These are phyloP conservation scores for Cyclotella kingstonii DNA, from an alignment of 108 stramenopile species.

Conservation along the genomic window DNA sequence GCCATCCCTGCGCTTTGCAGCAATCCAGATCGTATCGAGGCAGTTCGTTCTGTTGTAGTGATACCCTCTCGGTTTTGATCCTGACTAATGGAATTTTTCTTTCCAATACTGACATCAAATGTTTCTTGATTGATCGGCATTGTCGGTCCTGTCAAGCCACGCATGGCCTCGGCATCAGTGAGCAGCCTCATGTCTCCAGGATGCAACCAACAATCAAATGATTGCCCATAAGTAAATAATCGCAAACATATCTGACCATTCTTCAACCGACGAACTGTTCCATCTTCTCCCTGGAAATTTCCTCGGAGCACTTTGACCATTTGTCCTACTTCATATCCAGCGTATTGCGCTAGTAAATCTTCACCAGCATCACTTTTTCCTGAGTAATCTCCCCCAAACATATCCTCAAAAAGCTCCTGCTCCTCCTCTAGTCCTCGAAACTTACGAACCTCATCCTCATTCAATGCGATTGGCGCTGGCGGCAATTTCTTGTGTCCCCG, in stretches of 20 bases:
- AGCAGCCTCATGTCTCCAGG: slow-evolving; percentile 73
- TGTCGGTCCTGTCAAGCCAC: slow-evolving; percentile 65
- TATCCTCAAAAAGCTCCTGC: slow-evolving; percentile 49
- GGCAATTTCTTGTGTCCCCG: slow-evolving; percentile 78
- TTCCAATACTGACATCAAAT: slow-evolving; percentile 53
- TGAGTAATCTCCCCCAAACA: slow-evolving; percentile 46
- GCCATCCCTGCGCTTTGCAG: slow-evolving; percentile 38
- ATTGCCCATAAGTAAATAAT: slow-evolving; percentile 77
- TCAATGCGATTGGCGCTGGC: slow-evolving; percentile 66
- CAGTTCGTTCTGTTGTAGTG: slow-evolving; percentile 3
- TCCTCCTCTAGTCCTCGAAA: slow-evolving; percentile 77
- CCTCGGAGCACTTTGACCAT: slow-evolving; percentile 76
- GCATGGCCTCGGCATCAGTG: slow-evolving; percentile 57
- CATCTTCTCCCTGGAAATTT: slow-evolving; percentile 74
- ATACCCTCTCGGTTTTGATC: slow-evolving; percentile 9
- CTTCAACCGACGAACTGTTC: slow-evolving; percentile 68
- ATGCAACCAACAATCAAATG: slow-evolving; percentile 77
- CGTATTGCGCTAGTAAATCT: slow-evolving; percentile 59
- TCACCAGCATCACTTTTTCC: slow-evolving; percentile 43
- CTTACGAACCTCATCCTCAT: slow-evolving; percentile 73
- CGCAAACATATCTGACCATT: slow-evolving; percentile 68
- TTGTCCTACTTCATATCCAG: slow-evolving; percentile 67
- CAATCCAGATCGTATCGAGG: slow-evolving; percentile 27
- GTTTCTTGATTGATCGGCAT: slow-evolving; percentile 63
- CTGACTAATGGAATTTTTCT: slow-evolving; percentile 23